Conservation (phyloP, 441 rosid genomes). For the Omphalea diandra region DNA sequence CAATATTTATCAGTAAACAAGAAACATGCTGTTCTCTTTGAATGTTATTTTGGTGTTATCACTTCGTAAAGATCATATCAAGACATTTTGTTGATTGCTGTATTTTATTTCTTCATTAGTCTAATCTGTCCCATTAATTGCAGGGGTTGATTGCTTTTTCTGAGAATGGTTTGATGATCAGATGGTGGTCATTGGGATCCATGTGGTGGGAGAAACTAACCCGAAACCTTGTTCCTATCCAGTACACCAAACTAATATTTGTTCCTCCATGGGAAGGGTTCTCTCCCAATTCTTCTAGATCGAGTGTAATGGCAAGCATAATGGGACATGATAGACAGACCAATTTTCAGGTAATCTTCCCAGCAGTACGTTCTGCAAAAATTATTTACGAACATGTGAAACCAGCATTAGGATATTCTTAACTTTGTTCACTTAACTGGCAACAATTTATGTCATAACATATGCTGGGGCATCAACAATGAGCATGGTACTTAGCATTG, state of each 20-base stretch:
- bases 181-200: slow-evolving; percentile 96
- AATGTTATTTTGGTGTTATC: background rate
- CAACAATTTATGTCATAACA: background rate
- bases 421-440: background rate
- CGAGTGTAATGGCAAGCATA: slow-evolving; percentile 76
- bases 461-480: background rate
- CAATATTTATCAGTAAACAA: background rate
- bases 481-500: background rate
- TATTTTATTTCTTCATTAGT: slow-evolving; percentile 9
- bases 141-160: slow-evolving; percentile 96
- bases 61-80: background rate
- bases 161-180: slow-evolving; percentile 84
- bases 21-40: background rate
- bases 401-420: background rate
- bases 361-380: background rate
- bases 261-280: slow-evolving; percentile 94
- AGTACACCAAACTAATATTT: slow-evolving; percentile 86
- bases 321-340: slow-evolving; percentile 47
- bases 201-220: slow-evolving; percentile 98
- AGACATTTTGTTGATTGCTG: slow-evolving; percentile 7
- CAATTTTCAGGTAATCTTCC: slow-evolving; percentile 48
- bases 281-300: slow-evolving; percentile 67
- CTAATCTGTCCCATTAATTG: slow-evolving; percentile 21
- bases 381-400: background rate
- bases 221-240: slow-evolving; percentile 74